Percentiles rank a stretch among this genome's conserved stretches.
phyloP scores from a whole-genome alignment of 108 stramenopile species.

The Chaetoceros tenuissimus region DNA sequence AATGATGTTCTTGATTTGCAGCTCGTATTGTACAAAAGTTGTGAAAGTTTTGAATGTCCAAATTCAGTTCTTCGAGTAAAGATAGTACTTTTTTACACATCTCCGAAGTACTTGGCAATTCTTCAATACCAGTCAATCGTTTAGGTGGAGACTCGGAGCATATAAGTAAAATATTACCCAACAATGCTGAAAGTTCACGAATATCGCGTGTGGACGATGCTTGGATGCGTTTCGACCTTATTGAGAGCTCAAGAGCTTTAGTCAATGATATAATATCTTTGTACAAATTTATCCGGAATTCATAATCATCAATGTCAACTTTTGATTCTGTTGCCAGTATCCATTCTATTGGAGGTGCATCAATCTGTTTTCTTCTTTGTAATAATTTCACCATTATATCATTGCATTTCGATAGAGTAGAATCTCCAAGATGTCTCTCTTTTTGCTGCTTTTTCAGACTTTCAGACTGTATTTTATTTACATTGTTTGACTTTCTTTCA shows the following conservation, averaged over 20 bases:
- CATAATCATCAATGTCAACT: background rate
- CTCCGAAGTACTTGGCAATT: background rate
- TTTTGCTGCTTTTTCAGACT: no score
- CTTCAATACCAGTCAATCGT: background rate
- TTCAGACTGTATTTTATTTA: no score
- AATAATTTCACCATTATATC: background rate
- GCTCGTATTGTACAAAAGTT: slow-evolving; percentile 44
- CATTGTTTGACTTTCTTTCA: no score
- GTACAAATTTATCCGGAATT: background rate
- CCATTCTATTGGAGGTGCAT: background rate
- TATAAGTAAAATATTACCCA: slow-evolving; percentile 13
- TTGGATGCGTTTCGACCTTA: background rate
- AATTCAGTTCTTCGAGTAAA: slow-evolving; percentile 39
- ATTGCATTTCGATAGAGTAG: background rate
- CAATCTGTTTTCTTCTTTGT: background rate
- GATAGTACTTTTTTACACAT: slow-evolving; percentile 14
- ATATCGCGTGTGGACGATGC: slow-evolving; percentile 5
- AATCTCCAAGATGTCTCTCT: no score
- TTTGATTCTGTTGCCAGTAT: background rate
- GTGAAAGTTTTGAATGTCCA: slow-evolving; percentile 43
- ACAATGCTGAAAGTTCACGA: slow-evolving; percentile 12
- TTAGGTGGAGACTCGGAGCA: slow-evolving; percentile 3
- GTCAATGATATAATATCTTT: background rate
- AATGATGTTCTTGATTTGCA: slow-evolving; percentile 41
- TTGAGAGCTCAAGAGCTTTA: background rate